Conservation (phyloP, 805 yeast genomes). For the Jamesozyma spencerorum region DNA sequence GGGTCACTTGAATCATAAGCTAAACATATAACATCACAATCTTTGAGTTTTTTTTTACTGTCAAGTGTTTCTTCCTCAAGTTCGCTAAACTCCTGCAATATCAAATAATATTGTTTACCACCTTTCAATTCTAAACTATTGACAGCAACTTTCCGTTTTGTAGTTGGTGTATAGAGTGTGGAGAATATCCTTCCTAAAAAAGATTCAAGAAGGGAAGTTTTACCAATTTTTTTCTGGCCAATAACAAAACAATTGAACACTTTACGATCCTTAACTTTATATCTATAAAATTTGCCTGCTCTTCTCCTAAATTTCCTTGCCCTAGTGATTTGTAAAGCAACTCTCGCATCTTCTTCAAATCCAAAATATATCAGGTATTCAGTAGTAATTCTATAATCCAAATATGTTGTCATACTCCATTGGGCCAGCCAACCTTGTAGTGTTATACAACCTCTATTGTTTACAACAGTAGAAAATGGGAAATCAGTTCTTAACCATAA, state of each 20-base stretch:
- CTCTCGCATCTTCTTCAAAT: constrained; percentile 46
- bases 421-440: constrained; percentile 98
- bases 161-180: constrained; percentile 69
- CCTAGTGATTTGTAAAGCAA: constrained; percentile 72
- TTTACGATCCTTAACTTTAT: constrained; percentile 68
- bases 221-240: constrained; percentile 84
- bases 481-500: constrained; percentile 80
- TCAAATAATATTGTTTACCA: constrained; percentile 89
- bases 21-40: constrained; percentile 85
- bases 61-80: constrained; percentile 66
- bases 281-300: constrained; percentile 58
- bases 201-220: constrained; percentile 72
- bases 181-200: constrained; percentile 68
- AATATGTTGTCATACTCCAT: constrained; percentile 92
- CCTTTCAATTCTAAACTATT: constrained; percentile 90
- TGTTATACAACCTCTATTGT: constrained; percentile 82
- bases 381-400: constrained; percentile 74
- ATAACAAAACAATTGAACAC: constrained; percentile 84
- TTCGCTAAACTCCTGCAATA: constrained; percentile 84
- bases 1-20: constrained; percentile 95
- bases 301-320: constrained; percentile 63
- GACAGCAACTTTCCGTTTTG: constrained; percentile 71
- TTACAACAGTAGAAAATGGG: constrained; percentile 81
- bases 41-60: constrained; percentile 57
- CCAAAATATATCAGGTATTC: constrained; percentile 89